These are phyloP conservation scores for Conringia planisiliqua DNA, from an alignment of 345 rosid genomes.

Conservation along the genomic window DNA sequence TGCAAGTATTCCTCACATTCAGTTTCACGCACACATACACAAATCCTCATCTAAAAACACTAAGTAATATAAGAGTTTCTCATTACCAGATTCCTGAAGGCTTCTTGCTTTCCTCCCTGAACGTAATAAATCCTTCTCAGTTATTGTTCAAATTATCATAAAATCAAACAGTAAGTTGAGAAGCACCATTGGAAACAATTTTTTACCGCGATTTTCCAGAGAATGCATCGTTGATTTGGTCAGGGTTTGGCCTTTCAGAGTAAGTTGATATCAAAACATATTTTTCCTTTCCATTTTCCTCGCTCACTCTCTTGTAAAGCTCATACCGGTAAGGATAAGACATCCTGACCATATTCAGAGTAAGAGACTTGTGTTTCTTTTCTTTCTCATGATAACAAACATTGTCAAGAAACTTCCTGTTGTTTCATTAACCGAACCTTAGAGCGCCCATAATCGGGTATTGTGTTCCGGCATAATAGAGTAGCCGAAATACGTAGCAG, in stretches of 20 bases:
- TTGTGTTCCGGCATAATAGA: constrained; percentile 86
- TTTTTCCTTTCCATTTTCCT: constrained; percentile 54
- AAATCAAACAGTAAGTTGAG: background rate
- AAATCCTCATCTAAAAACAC: background rate
- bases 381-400: background rate
- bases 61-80: background rate
- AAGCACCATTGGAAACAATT: background rate
- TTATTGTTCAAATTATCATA: background rate
- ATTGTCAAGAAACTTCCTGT: background rate
- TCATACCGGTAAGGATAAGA: constrained; percentile 61
- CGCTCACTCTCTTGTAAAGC: constrained; percentile 70
- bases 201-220: constrained; percentile 54
- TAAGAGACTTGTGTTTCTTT: background rate
- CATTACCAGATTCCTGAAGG: constrained; percentile 66
- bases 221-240: constrained; percentile 79
- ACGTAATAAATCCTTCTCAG: background rate
- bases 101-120: constrained; percentile 57
- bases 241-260: constrained; percentile 53
- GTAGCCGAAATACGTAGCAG: constrained; percentile 86
- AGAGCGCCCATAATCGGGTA: constrained; percentile 98
- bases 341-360: constrained; percentile 48
- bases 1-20: constrained; percentile 20
- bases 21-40: background rate
- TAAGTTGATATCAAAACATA: constrained; percentile 56
- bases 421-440: constrained; percentile 25